Percentiles rank a stretch among this genome's conserved stretches.
Conservation (phyloP, 805 yeast species). For the Schwanniomyces sp. region DNA sequence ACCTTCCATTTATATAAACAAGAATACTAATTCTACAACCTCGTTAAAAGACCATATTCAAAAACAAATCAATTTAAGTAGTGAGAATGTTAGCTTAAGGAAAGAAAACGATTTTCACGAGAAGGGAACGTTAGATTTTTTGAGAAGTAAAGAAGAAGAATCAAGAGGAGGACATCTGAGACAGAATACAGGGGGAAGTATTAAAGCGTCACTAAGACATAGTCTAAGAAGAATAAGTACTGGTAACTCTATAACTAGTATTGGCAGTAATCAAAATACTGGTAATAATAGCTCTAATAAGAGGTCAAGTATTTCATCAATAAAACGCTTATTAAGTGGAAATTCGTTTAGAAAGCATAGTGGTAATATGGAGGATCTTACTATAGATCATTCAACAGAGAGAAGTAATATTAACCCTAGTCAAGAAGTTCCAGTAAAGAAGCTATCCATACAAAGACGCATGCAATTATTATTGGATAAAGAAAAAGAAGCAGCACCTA, state of each 20-base stretch:
- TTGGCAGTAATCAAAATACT: constrained; percentile 14
- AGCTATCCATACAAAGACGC: constrained; percentile 51
- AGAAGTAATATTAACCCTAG: not conserved
- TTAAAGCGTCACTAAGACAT: constrained; percentile 29
- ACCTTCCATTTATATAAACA: not conserved
- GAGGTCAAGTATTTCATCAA: constrained; percentile 28
- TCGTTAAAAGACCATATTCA: constrained; percentile 33
- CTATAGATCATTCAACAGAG: not conserved
- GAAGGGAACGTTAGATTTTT: constrained; percentile 36
- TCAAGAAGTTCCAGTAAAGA: constrained; percentile 12
- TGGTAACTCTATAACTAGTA: constrained; percentile 25
- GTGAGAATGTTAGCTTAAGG: constrained; percentile 15
- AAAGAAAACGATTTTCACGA: constrained; percentile 18
- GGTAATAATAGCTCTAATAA: constrained; percentile 15
- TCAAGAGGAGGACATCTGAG: constrained; percentile 10
- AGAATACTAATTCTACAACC: constrained; percentile 10
- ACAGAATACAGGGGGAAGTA: constrained; percentile 43
- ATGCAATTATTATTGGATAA: constrained; percentile 50
- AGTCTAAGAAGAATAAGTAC: constrained; percentile 41
- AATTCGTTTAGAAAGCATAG: constrained; percentile 15
- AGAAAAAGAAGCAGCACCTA: constrained; percentile 42
- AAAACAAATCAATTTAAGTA: constrained; percentile 27
- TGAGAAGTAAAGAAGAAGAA: constrained; percentile 31
- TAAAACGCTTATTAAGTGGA: constrained; percentile 31
- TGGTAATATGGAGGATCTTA: constrained; percentile 1